These are phyloP conservation scores for Dendrobium officinale DNA, from an alignment of 106 monocot genomes.

Conservation along the genomic window DNA sequence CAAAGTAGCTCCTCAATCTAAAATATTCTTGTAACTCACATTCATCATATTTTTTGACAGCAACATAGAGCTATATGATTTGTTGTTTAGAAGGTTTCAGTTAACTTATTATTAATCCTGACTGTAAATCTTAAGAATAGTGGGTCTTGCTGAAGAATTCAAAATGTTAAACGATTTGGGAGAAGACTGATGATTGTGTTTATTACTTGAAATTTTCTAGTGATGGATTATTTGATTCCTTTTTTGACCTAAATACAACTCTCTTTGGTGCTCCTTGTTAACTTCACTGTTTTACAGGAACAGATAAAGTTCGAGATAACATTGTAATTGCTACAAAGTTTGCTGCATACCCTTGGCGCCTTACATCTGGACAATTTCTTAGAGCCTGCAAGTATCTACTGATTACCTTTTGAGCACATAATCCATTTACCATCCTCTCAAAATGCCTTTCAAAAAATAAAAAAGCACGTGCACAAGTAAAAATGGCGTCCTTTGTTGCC, in stretches of 20 bases:
- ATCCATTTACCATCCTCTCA: not conserved
- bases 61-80: not conserved
- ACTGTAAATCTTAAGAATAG: not conserved
- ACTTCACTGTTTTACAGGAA: conserved; percentile 35
- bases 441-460: not conserved
- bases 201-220: not conserved
- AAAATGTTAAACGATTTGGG: too few relatives aligned
- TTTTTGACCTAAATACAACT: not conserved
- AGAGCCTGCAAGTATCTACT: conserved; percentile 84
- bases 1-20: too few relatives aligned
- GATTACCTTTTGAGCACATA: conserved; percentile 17
- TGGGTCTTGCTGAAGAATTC: not conserved
- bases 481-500: not conserved
- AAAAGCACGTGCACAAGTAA: not conserved
- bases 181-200: not conserved
- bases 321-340: conserved; percentile 95
- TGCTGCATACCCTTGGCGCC: conserved; percentile 97
- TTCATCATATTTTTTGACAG: too few relatives aligned
- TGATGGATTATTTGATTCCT: not conserved
- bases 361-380: conserved; percentile 89
- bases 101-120: not conserved
- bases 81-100: not conserved
- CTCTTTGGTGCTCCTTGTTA: not conserved
- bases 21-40: too few relatives aligned
- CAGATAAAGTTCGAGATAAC: conserved; percentile 33